A percentile compares a stretch with the other conserved stretches of the same genome.
Evolutionary conservation across 202 grass and related monocot species (phyloP).

Genomic region (Tripidium arundinaceum): DNA sequence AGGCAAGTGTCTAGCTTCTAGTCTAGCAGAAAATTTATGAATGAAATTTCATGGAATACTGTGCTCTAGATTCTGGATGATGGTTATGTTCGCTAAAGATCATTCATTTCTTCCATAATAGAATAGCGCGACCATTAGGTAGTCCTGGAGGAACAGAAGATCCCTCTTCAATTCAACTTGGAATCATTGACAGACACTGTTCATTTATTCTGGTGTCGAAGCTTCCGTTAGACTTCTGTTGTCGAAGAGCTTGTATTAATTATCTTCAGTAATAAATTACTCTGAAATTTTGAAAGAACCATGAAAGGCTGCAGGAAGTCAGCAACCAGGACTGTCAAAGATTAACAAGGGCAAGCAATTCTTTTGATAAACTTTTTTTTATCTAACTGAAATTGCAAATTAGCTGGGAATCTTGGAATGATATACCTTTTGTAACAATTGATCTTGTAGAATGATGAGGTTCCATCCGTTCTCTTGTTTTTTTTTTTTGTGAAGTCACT

Average conservation of each 20-base stretch:
- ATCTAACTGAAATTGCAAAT: background rate
- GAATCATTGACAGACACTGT: background rate
- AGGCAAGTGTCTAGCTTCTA: too few relatives aligned
- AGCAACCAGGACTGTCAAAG: background rate
- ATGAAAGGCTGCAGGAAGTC: too few relatives aligned
- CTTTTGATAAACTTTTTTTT: background rate
- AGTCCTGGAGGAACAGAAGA: too few relatives aligned
- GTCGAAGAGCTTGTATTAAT: too few relatives aligned
- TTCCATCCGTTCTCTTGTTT: background rate
- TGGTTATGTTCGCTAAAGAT: background rate
- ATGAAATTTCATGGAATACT: background rate
- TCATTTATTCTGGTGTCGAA: constrained; percentile 5
- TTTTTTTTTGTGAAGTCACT: background rate
- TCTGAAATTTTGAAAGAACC: too few relatives aligned
- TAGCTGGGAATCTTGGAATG: background rate
- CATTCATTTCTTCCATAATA: constrained; percentile 15
- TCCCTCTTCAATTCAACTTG: constrained; percentile 24
- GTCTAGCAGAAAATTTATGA: background rate
- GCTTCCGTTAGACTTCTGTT: constrained; percentile 10
- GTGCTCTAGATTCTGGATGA: background rate
- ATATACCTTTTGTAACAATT: too few relatives aligned
- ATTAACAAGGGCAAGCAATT: too few relatives aligned
- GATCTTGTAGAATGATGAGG: background rate
- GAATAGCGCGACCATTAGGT: background rate
- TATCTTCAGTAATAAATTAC: too few relatives aligned